Evolutionary conservation across 2,329 filamentous ascomycete genomes (phyloP).

Genomic region (Dissoconium aciculare): DNA sequence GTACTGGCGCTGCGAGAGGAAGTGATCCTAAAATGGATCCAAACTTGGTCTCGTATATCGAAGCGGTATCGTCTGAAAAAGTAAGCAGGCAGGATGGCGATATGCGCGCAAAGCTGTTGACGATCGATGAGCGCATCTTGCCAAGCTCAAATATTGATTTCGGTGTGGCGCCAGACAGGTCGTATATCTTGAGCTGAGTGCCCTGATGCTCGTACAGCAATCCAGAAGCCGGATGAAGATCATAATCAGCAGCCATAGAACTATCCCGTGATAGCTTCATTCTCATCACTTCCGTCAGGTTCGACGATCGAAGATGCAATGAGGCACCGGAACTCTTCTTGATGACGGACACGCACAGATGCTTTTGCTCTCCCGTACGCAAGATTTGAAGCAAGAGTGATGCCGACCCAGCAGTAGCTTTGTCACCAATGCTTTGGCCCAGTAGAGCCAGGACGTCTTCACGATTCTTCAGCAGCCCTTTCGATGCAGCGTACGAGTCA

Average conservation of each 20-base stretch:
- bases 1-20: slow-evolving; percentile 3
- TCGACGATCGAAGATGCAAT: slow-evolving; percentile 1
- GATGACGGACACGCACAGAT: slow-evolving; percentile 3
- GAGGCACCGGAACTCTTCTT: background rate
- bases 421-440: slow-evolving; percentile 9
- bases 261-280: slow-evolving; percentile 12
- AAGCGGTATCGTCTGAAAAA: slow-evolving; percentile 41
- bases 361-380: background rate
- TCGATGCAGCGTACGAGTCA: slow-evolving; percentile 25
- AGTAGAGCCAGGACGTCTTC: slow-evolving; percentile 30
- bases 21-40: slow-evolving; percentile 35
- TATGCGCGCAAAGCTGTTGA: slow-evolving; percentile 50
- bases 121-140: slow-evolving; percentile 28
- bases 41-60: slow-evolving; percentile 56
- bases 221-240: slow-evolving; percentile 43
- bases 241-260: slow-evolving; percentile 11
- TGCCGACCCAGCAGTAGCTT: background rate
- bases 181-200: slow-evolving; percentile 44
- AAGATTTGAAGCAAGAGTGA: slow-evolving; percentile 12
- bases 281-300: slow-evolving; percentile 11
- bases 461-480: slow-evolving; percentile 31
- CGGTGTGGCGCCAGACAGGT: slow-evolving; percentile 48
- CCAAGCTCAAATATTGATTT: slow-evolving; percentile 39
- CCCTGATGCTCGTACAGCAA: slow-evolving; percentile 45
- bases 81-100: slow-evolving; percentile 52